These are phyloP conservation scores for Solanum bulbocastanum DNA, from an alignment of 257 asterid genomes.

Conservation along the genomic window DNA sequence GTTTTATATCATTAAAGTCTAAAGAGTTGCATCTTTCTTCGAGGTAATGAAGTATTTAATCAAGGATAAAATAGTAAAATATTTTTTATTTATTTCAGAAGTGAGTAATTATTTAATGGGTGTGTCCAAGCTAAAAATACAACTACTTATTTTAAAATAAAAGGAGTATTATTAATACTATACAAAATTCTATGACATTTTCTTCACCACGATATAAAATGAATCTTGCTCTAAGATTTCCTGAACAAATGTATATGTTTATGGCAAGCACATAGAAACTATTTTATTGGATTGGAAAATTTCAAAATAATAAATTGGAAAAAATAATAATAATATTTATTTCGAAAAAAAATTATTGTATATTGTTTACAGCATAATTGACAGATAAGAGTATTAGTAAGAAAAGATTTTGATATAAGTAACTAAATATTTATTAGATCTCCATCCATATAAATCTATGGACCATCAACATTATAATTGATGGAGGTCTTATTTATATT, in stretches of 20 bases:
- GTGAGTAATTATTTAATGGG: not conserved
- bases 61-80: not conserved
- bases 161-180: not conserved
- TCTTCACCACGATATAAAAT: not conserved
- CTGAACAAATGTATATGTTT: not conserved
- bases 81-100: too few relatives aligned
- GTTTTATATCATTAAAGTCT: not conserved
- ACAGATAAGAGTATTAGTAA: not conserved
- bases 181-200: not conserved
- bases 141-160: not conserved
- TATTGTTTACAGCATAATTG: not conserved
- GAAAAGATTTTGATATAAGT: not conserved
- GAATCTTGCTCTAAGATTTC: not conserved
- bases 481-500: not conserved
- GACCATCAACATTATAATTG: not conserved
- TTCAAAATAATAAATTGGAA: not conserved
- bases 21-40: not conserved
- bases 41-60: not conserved
- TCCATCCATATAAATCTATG: not conserved
- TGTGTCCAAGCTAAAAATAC: not conserved
- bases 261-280: not conserved
- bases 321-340: not conserved
- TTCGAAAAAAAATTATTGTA: not conserved
- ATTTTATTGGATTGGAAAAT: not conserved
- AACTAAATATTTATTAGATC: too few relatives aligned